Evolutionary conservation across 2,329 filamentous ascomycete species (phyloP).

Genomic region (Lachnellula hyalina): DNA sequence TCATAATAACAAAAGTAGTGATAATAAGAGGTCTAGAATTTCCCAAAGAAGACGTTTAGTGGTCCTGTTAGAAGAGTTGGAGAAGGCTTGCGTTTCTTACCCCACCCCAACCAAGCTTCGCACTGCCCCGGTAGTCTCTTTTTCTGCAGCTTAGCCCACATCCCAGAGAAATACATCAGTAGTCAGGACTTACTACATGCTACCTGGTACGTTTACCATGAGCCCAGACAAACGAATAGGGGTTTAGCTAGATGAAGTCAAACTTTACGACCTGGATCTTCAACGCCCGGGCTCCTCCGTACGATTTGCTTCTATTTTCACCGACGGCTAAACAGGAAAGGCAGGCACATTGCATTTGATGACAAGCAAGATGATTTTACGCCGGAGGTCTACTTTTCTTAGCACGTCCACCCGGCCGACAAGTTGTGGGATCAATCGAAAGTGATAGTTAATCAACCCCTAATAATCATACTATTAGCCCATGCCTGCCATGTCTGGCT

Average conservation of each 20-base stretch:
- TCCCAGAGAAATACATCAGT: not conserved
- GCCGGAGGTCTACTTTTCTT: not conserved
- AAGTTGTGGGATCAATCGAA: slow-evolving; percentile 2
- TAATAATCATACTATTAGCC: slow-evolving; percentile 1
- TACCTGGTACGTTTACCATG: not conserved
- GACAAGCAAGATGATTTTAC: not conserved
- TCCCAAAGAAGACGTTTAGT: no score
- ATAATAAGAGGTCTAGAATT: not conserved
- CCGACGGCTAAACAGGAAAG: slow-evolving; percentile 9
- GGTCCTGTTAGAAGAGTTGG: not conserved
- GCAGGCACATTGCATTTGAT: not conserved
- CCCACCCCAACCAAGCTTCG: not conserved
- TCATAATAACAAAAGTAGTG: not conserved
- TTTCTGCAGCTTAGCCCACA: not conserved
- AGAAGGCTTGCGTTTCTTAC: not conserved
- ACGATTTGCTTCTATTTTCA: slow-evolving; percentile 2
- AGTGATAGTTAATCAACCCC: slow-evolving; percentile 6
- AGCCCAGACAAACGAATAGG: not conserved
- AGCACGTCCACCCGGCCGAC: not conserved
- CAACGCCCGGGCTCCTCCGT: not conserved
- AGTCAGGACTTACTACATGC: not conserved
- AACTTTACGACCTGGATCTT: not conserved
- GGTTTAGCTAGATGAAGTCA: slow-evolving; percentile 1
- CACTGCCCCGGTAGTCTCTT: not conserved
- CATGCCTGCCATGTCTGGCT: not conserved